A percentile compares a stretch with the other conserved stretches of the same genome.
phyloP scores from a whole-genome alignment of 148 eudicot species.

The Vaccinium vitisidaea region DNA sequence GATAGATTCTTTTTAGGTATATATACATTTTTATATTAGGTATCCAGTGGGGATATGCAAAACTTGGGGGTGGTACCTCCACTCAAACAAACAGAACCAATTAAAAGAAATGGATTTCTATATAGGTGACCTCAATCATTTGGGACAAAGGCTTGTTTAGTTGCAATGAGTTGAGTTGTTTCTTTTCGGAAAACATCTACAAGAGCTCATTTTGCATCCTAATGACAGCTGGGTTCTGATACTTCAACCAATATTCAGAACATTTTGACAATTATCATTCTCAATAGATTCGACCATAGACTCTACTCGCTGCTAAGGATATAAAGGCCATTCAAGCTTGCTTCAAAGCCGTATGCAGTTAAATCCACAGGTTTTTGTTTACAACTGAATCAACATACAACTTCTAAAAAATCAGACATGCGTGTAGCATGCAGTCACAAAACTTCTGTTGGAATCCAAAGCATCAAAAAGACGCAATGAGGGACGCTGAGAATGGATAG shows the following conservation, averaged over 20 bases:
- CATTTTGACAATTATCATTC: background rate
- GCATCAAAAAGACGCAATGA: constrained; percentile 1
- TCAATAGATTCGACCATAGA: background rate
- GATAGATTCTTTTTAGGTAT: too few relatives aligned
- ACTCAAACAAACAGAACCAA: background rate
- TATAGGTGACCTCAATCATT: background rate
- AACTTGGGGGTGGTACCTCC: too few relatives aligned
- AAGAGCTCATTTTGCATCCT: background rate
- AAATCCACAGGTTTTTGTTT: background rate
- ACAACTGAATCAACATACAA: background rate
- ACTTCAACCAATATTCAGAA: background rate
- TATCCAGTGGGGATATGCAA: too few relatives aligned
- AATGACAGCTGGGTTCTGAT: background rate
- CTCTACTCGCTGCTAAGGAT: background rate
- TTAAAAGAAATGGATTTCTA: background rate
- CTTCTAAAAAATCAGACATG: background rate
- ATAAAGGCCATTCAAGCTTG: background rate
- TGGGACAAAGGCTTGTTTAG: background rate
- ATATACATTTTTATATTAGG: too few relatives aligned
- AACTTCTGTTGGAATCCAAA: background rate
- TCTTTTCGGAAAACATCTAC: background rate
- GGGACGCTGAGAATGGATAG: background rate
- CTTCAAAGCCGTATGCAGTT: background rate
- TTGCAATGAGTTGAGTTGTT: background rate
- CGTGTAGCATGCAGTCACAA: background rate